phyloP scores from a whole-genome alignment of 2,329 filamentous ascomycete genomes.

The Harringtonia aguacate region DNA sequence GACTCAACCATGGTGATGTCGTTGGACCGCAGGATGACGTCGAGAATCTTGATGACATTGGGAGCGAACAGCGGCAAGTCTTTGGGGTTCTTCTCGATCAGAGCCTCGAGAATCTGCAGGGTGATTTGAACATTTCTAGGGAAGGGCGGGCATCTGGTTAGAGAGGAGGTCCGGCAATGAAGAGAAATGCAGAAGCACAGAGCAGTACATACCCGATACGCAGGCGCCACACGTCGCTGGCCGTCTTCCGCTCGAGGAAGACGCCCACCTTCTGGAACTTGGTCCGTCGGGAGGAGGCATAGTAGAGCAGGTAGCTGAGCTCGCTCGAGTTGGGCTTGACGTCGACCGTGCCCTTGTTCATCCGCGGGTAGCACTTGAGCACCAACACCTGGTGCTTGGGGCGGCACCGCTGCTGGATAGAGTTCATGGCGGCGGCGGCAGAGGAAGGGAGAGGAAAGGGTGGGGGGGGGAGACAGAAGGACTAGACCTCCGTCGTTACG shows the following conservation, averaged over 20 bases:
- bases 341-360: conserved; percentile 81
- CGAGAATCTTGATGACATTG: conserved; percentile 75
- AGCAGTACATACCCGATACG: conserved; percentile 64
- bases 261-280: conserved; percentile 94
- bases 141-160: not conserved
- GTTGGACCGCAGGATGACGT: conserved; percentile 70
- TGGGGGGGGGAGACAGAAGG: too few relatives aligned
- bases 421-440: conserved; percentile 40
- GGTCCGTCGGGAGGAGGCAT: conserved; percentile 84
- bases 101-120: conserved; percentile 77
- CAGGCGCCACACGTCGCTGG: conserved; percentile 79
- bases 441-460: not conserved
- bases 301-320: conserved; percentile 93
- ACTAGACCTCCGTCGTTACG: too few relatives aligned
- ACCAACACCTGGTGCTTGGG: conserved; percentile 96
- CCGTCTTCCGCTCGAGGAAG: conserved; percentile 90
- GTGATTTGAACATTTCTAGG: conserved; percentile 85
- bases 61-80: conserved; percentile 82
- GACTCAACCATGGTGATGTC: conserved; percentile 92
- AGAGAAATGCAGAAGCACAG: not conserved
- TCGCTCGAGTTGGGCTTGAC: conserved; percentile 95
- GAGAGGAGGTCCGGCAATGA: not conserved
- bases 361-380: conserved; percentile 91
- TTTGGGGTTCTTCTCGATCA: conserved; percentile 87
- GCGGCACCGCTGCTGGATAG: conserved; percentile 58